Base-by-base conservation (phyloP, 177 flowering plant genomes). In the Vitis hybrid region DNA sequence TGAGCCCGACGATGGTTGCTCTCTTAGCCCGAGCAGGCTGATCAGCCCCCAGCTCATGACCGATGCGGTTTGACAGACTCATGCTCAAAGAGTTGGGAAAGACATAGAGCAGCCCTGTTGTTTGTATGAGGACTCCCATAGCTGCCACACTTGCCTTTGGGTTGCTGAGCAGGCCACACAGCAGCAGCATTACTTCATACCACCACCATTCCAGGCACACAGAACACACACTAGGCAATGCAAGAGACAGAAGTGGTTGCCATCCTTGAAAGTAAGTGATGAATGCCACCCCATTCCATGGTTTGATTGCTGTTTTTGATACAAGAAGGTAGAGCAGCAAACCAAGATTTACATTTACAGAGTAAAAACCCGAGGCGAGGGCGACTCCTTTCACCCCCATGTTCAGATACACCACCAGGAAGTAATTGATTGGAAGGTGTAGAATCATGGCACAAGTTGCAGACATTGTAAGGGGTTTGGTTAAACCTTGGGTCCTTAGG, bases 191-290 rank as follows among this genome's bases (percentile, higher is more conserved):
- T 13, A 86, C 78, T 71, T 87, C 89, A 52, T 87, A 87, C 84
- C 89, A 87, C 89, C 91, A 87, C 88, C 89, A 87, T 70, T 85
- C 89, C 56, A 87, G 52, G 72, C 88, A 87, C 52, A 85, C 84
- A 1, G 82, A 79, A 2, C 78, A 7, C 1, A 60, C 72, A 62
- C 85, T 85, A 1, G 87, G 83, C 52, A 75, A 11, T 14, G 84
- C 80, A 6, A 84, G 77, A 9, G 62, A 8, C 14, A 83, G 71
- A 59, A 85, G 56, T 0, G 66, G 69, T 11, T 62, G 19, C 88
- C 88, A 85, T 18, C 79, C 82, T 49, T 71, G 70, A 21, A 69
- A 73, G 50, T 24, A 46, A 14, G 61, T 32, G 56, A 15, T 11
- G 4, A 35, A 1, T 3, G 14, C 46, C 0, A 24, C 15, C 27